Percentiles rank a stretch among this genome's conserved stretches.
These are phyloP conservation scores for Trichophaea hybrida DNA, from an alignment of 2,329 filamentous ascomycete species.

Conservation along the genomic window DNA sequence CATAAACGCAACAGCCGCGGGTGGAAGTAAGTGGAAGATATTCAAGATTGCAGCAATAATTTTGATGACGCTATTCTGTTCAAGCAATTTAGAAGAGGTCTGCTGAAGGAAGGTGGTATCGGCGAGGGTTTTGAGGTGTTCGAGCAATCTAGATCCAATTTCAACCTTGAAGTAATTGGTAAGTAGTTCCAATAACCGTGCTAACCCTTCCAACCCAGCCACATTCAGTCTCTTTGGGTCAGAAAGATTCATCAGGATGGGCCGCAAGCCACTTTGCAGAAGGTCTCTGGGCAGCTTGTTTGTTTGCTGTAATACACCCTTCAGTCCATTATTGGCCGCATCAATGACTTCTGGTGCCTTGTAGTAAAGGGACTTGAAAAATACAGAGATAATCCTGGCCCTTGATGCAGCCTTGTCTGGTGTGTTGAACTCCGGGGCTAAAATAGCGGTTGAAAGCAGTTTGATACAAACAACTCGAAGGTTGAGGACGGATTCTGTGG, in stretches of 20 bases:
- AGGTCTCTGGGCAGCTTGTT: constrained; percentile 91
- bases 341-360: constrained; percentile 85
- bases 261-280: constrained; percentile 80
- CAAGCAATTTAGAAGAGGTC: constrained; percentile 85
- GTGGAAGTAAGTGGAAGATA: constrained; percentile 89
- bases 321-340: constrained; percentile 79
- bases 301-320: constrained; percentile 72
- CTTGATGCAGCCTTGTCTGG: constrained; percentile 38
- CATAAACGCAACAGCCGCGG: constrained; percentile 81
- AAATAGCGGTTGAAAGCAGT: constrained; percentile 82
- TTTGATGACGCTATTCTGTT: constrained; percentile 85
- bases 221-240: constrained; percentile 82
- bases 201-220: constrained; percentile 79
- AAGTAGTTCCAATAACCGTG: constrained; percentile 72
- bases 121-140: constrained; percentile 83
- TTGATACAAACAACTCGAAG: constrained; percentile 86
- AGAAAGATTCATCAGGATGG: constrained; percentile 91
- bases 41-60: constrained; percentile 90
- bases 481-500: constrained; percentile 86
- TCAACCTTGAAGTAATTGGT: constrained; percentile 99
- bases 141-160: constrained; percentile 81
- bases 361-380: constrained; percentile 95
- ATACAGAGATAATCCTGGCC: constrained; percentile 72
- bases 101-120: constrained; percentile 68
- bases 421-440: constrained; percentile 71